A percentile compares a stretch with the other conserved stretches of the same genome.
phyloP scores from a whole-genome alignment of 805 yeast species.

The Hanseniaspora meyeri region DNA sequence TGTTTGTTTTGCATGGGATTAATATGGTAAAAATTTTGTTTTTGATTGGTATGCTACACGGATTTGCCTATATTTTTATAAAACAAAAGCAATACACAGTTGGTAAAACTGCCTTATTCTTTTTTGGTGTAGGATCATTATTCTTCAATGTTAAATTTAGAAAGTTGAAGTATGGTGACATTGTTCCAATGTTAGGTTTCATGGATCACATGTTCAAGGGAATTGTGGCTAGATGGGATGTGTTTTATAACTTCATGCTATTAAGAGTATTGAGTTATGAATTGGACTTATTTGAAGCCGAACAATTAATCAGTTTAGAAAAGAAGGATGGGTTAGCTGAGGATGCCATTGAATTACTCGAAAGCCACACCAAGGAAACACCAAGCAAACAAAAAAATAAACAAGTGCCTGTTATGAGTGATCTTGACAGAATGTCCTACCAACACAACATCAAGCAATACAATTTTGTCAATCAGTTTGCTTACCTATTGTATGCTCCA shows the following conservation, averaged over 20 bases:
- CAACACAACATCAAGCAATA: conserved; percentile 54
- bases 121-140: conserved; percentile 63
- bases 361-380: not conserved
- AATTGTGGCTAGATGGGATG: conserved; percentile 86
- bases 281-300: conserved; percentile 46
- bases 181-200: conserved; percentile 19
- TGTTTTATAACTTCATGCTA: conserved; percentile 79
- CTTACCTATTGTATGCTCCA: conserved; percentile 77
- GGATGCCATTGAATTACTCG: not conserved
- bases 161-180: conserved; percentile 37
- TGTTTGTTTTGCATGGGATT: conserved; percentile 69
- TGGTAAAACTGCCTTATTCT: conserved; percentile 42
- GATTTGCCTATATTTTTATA: conserved; percentile 6
- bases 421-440: conserved; percentile 52
- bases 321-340: not conserved
- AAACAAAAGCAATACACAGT: conserved; percentile 3
- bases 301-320: not conserved
- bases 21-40: conserved; percentile 35
- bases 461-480: conserved; percentile 49
- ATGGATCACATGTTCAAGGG: conserved; percentile 60
- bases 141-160: conserved; percentile 65
- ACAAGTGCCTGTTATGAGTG: conserved; percentile 28
- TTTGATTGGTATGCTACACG: conserved; percentile 8
- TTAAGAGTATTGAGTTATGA: conserved; percentile 75
- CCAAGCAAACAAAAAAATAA: conserved; percentile 14